A percentile compares a stretch with the other conserved stretches of the same genome.
These are phyloP conservation scores for Podaxis sp. DNA, from an alignment of 768 basidiomycete genomes.

Conservation along the genomic window DNA sequence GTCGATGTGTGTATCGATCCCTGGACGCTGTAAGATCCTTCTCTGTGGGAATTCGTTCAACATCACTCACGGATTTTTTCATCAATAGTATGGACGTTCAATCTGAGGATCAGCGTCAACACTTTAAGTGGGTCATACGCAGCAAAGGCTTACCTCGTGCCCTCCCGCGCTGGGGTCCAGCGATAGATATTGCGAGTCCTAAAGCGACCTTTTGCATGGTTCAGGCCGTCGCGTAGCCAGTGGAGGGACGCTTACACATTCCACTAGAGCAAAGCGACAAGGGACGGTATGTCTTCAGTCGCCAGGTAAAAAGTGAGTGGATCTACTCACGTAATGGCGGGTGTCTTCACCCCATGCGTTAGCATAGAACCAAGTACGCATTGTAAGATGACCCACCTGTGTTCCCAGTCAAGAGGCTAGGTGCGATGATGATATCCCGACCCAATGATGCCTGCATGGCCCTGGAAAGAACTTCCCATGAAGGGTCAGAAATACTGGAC, in stretches of 20 bases:
- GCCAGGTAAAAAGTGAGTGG: too few species aligned
- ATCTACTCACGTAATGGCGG: constrained; percentile 25
- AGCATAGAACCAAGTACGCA: too few species aligned
- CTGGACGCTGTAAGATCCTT: constrained; percentile 6
- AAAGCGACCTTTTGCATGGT: background rate
- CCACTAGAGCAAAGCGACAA: constrained; percentile 17
- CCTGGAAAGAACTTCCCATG: constrained; percentile 25
- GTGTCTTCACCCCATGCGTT: constrained; percentile 17
- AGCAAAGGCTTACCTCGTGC: constrained; percentile 21
- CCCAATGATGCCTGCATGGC: constrained; percentile 29
- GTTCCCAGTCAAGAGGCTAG: constrained; percentile 30
- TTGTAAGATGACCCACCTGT: constrained; percentile 21
- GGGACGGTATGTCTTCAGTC: too few species aligned
- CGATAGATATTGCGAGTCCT: constrained; percentile 29
- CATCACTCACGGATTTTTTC: constrained; percentile 27
- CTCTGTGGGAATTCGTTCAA: background rate
- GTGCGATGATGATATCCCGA: constrained; percentile 22
- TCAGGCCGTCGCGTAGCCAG: background rate
- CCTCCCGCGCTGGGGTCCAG: constrained; percentile 27
- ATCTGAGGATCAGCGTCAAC: constrained; percentile 12
- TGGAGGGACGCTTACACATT: constrained; percentile 19
- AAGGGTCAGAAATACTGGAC: constrained; percentile 17
- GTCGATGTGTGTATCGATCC: constrained; percentile 26
- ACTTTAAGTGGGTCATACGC: background rate
- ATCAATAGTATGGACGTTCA: constrained; percentile 29